Evolutionary conservation across 1,284 basidiomycete species (phyloP).

Genomic region (Apiotrichum mycotoxinovorans): DNA sequence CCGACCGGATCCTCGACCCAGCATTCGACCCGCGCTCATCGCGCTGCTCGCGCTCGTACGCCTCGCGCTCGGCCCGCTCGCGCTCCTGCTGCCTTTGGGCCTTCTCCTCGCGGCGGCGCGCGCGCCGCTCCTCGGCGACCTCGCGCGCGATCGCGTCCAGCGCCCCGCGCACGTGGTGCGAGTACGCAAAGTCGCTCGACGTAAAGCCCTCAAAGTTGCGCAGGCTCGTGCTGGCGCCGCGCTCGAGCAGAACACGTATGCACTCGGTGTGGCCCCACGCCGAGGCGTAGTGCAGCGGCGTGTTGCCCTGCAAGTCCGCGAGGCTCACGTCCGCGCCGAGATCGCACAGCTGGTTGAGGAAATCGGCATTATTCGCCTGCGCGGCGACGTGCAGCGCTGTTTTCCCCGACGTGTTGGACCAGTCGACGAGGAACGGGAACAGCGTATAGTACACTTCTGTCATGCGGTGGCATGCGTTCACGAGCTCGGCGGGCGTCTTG

Average conservation of each 20-base stretch:
- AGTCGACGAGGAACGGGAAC: conserved; percentile 73
- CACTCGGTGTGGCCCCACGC: conserved; percentile 56
- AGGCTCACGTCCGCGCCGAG: conserved; percentile 81
- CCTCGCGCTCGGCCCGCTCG: conserved; percentile 5
- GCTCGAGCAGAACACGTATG: conserved; percentile 79
- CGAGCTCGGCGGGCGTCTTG: conserved; percentile 21
- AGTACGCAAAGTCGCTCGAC: conserved; percentile 87
- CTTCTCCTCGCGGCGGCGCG: conserved; percentile 14
- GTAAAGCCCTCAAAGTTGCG: conserved; percentile 88
- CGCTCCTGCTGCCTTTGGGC: conserved; percentile 9
- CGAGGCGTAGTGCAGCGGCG: conserved; percentile 72
- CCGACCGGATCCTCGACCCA: not conserved
- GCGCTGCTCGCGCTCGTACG: not conserved
- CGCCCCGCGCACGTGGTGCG: conserved; percentile 47
- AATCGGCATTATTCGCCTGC: conserved; percentile 80
- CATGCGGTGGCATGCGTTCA: conserved; percentile 31
- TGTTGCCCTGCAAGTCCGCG: conserved; percentile 84
- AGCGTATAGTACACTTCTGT: conserved; percentile 35
- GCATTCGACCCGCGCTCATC: not conserved
- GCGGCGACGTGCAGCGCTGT: conserved; percentile 86
- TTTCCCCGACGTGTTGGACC: conserved; percentile 81
- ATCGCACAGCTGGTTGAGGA: conserved; percentile 70
- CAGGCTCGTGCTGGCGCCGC: conserved; percentile 73
- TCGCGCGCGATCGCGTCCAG: conserved; percentile 33
- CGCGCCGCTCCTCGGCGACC: conserved; percentile 26